Evolutionary conservation across 768 basidiomycete genomes (phyloP), one percentile per base, ranked within the genome.

Genomic region (Postia placenta): DNA sequence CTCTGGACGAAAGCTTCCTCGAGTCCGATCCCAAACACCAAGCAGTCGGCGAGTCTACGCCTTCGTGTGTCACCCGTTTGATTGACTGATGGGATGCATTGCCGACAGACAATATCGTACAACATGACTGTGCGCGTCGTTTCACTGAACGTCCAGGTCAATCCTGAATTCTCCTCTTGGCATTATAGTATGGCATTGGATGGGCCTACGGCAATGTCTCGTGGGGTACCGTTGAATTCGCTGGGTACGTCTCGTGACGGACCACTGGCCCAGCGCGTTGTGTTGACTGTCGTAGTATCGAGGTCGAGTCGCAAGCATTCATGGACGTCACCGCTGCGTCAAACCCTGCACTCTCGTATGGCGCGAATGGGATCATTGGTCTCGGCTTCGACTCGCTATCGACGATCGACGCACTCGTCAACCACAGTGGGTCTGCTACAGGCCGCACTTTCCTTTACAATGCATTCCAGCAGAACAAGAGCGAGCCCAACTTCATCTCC

Each of bases 351-450:
- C 69, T 88, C 22, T 71, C 72, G 2, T 88, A 85, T 58, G 86
- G 84, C 17, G 83, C 86, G 14, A 61, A 69, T 53, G 89, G 89
- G 17, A 79, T 92, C 59, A 63, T 80, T 30, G 88, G 90, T 9
- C 74, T 91, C 11, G 89, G 91, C 30, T 91, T 91, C 59, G 81
- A 80, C 30, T 76, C 79, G 15, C 77, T 92, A 36, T 92, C 91
- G 2, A 76, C 70, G 26, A 78, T 93, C 48, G 87, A 92, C 27
- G 65, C 72, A 9, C 61, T 69, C 5, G 64, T 88, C 40, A 85
- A 84, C 55, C 57, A 65, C 26, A 79, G 84, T 1, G 74, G 76
- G 23, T 72, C 76, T 1, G 72, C 78, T 2, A 68, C 75, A 5
- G 90, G 89, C 17, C 77, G 84, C 25, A 81, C 79, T 54, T 60